Evolutionary conservation across 2,329 filamentous ascomycete species (phyloP).

Genomic region (Colletotrichum melonis): DNA sequence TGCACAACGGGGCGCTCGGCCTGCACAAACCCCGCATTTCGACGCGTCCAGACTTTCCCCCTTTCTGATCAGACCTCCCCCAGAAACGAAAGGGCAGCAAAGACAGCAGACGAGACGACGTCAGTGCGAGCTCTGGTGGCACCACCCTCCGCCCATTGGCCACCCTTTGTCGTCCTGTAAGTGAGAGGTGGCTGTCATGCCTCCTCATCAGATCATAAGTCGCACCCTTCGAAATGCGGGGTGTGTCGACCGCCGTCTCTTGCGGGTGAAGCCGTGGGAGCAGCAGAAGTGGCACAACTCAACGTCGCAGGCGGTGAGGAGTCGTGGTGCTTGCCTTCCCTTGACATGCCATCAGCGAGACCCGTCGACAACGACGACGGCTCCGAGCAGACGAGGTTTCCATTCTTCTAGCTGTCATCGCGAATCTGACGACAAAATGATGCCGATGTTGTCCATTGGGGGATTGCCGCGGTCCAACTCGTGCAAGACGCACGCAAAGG

Average conservation of each 20-base stretch:
- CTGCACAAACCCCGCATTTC: slow-evolving; percentile 32
- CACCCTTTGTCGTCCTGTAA: background rate
- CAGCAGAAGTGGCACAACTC: slow-evolving; percentile 2
- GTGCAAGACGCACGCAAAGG: slow-evolving; percentile 23
- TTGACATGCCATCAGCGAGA: background rate
- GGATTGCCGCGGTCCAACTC: slow-evolving; percentile 27
- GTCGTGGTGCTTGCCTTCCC: background rate
- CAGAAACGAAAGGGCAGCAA: background rate
- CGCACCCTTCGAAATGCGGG: slow-evolving; percentile 29
- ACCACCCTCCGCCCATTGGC: slow-evolving; percentile 18
- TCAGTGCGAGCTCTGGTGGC: slow-evolving; percentile 14
- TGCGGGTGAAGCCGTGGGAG: background rate
- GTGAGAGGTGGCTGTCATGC: slow-evolving; percentile 6
- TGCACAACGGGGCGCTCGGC: background rate
- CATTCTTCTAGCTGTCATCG: background rate
- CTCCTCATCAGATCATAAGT: slow-evolving; percentile 24
- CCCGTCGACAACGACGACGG: background rate
- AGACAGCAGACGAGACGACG: slow-evolving; percentile 32
- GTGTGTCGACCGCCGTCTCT: slow-evolving; percentile 7
- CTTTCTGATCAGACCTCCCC: background rate
- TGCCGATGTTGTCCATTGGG: slow-evolving; percentile 7
- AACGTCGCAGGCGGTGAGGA: slow-evolving; percentile 13
- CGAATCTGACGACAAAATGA: slow-evolving; percentile 17
- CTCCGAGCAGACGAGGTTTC: background rate
- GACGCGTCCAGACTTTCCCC: slow-evolving; percentile 24